Percentiles rank a stretch among this genome's conserved stretches.
phyloP scores from a whole-genome alignment of 176 grass and related monocot genomes.

The Juncus effusus region DNA sequence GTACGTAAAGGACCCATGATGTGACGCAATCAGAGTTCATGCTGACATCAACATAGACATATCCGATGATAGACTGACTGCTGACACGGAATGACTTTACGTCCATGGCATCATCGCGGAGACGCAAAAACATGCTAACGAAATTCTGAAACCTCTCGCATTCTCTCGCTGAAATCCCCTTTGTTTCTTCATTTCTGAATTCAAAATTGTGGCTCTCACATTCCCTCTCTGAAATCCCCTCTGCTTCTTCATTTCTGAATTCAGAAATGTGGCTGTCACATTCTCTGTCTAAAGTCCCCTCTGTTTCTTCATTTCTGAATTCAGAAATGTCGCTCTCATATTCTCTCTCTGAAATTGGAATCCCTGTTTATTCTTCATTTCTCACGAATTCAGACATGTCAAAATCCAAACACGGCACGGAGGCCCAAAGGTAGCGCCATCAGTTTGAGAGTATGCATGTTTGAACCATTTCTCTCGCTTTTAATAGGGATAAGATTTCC shows the following conservation, averaged over 20 bases:
- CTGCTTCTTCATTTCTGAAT: too few relatives aligned
- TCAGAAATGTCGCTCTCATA: too few relatives aligned
- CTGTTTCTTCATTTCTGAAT: too few relatives aligned
- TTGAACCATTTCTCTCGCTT: not conserved
- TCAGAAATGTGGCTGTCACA: too few relatives aligned
- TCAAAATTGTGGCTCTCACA: too few relatives aligned
- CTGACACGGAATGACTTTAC: not conserved
- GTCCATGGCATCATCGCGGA: not conserved
- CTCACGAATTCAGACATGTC: not conserved
- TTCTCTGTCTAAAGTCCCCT: too few relatives aligned
- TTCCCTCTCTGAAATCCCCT: not conserved
- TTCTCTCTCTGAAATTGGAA: too few relatives aligned
- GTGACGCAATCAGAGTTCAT: not conserved
- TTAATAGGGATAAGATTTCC: not conserved
- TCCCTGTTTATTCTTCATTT: not conserved
- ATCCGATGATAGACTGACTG: too few relatives aligned
- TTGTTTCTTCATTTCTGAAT: too few relatives aligned
- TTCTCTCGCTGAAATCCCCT: not conserved
- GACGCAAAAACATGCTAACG: not conserved
- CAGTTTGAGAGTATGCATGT: constrained; percentile 1
- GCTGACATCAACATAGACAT: not conserved
- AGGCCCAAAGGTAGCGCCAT: not conserved
- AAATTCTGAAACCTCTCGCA: not conserved
- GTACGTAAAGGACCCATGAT: not conserved
- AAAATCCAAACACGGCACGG: not conserved